These are phyloP conservation scores for Paramyrothecium roridum DNA, from an alignment of 2,329 filamentous ascomycete genomes.

Conservation along the genomic window DNA sequence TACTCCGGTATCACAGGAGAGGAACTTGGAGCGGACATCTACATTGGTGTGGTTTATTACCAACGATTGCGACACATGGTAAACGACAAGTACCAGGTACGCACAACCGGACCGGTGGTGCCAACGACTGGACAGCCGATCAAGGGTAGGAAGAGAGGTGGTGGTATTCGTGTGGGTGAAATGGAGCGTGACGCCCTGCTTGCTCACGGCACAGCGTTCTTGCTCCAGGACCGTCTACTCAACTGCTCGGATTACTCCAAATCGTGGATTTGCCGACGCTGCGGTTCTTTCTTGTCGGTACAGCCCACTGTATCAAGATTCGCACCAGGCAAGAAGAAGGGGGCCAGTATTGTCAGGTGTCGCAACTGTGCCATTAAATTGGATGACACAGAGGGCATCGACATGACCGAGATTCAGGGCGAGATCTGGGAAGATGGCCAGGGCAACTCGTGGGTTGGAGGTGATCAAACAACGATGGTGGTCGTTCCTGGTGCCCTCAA, in stretches of 20 bases:
- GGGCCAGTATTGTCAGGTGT: conserved; percentile 71
- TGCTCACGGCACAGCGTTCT: conserved; percentile 90
- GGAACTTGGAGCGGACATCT: conserved; percentile 92
- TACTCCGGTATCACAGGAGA: conserved; percentile 96
- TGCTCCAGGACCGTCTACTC: conserved; percentile 91
- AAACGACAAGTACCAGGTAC: conserved; percentile 98
- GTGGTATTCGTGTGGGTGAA: conserved; percentile 97
- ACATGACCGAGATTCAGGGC: conserved; percentile 55
- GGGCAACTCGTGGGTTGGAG: conserved; percentile 80
- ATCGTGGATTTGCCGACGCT: conserved; percentile 84
- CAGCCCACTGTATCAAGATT: conserved; percentile 73
- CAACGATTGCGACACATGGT: conserved; percentile 99
- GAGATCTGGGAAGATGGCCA: conserved; percentile 93
- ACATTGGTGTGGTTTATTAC: conserved; percentile 96
- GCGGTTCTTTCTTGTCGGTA: conserved; percentile 86
- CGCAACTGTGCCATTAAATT: conserved; percentile 68
- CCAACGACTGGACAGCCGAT: conserved; percentile 91
- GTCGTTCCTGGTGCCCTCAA: conserved; percentile 90
- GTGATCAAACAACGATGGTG: conserved; percentile 86
- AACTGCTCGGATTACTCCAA: conserved; percentile 95
- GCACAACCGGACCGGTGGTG: conserved; percentile 91
- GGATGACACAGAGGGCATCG: conserved; percentile 54
- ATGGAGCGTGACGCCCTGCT: conserved; percentile 97
- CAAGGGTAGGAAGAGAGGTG: conserved; percentile 93
- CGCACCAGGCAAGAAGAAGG: conserved; percentile 58